Evolutionary conservation across 1,284 basidiomycete genomes (phyloP), one percentile per base, ranked within the genome.

Genomic region (Ganoderma sp.): DNA sequence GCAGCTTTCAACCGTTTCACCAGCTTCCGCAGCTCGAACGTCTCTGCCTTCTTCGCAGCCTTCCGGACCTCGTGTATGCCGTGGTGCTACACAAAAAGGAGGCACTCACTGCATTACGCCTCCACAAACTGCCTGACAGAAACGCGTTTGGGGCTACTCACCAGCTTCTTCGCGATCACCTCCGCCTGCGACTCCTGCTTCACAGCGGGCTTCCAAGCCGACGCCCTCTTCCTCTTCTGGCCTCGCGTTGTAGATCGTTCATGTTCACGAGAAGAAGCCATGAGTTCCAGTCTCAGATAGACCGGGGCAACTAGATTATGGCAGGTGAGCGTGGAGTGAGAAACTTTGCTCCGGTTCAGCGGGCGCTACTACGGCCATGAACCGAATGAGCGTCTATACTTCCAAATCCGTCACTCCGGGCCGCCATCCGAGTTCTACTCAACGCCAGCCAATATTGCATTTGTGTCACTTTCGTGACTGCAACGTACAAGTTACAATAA

Each of bases 1-100:
- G 91, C 78, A 37, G 61, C 84, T 84, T 79, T 96, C 67, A 97
- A 81, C 80, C 89, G 92, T 83, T 96, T 96, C 64, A 97, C 87
- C 17, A 92, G 79, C 76, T 92, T 93, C 79, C 93, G 93, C 0
- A 89, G 86, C 81, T 98, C 96, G 72, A 94, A 94, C 0, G 87
- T 83, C 78, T 90, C 94, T 9, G 91, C 90, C 78, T 92, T 95
- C 82, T 95, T 98, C 61, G 89, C 87, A 5, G 89, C 87, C 74
- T 90, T 91, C 67, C 83, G 83, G 22, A 92, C 84, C 71, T 92
- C 87, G 76, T 85, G 90, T 63, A 90, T 74, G 70, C 86, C 84
- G 73, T 93, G 91, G 76, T 92, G 88, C 93, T 59, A 12, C 48
- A 14, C 42, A 71, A 70, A 68, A 37, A 64, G 37, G 32, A 32